Conservation (phyloP, 768 basidiomycete species). For the Rossbeevera mucosa region DNA sequence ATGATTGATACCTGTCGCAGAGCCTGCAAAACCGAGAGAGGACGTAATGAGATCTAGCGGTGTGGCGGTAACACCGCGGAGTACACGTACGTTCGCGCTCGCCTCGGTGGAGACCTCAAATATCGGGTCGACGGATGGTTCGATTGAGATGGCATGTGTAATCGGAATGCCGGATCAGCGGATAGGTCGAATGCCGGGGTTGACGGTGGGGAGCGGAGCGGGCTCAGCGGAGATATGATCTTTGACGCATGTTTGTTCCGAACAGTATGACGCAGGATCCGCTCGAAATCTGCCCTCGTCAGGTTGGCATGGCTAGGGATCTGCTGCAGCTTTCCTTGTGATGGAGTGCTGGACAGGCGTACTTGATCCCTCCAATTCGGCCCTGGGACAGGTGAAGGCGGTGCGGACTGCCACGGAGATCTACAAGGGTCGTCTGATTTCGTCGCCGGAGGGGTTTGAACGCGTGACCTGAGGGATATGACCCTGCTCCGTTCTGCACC, state of each 20-base stretch:
- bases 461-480: constrained; percentile 10
- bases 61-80: not conserved
- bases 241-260: constrained; percentile 26
- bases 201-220: constrained; percentile 21
- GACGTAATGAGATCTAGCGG: constrained; percentile 4
- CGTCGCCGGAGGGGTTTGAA: not conserved
- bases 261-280: constrained; percentile 23
- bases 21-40: constrained; percentile 11
- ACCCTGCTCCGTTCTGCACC: constrained; percentile 29
- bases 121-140: constrained; percentile 23
- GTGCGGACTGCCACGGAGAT: constrained; percentile 9
- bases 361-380: constrained; percentile 3
- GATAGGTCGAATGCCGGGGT: constrained; percentile 10
- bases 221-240: constrained; percentile 29
- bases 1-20: constrained; percentile 24
- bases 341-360: not conserved
- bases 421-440: not conserved
- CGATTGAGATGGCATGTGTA: constrained; percentile 21
- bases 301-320: not conserved
- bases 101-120: constrained; percentile 8
- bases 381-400: constrained; percentile 2
- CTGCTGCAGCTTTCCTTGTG: not conserved
- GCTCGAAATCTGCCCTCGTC: constrained; percentile 20
- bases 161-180: constrained; percentile 13
- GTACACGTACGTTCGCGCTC: constrained; percentile 27